Percentiles rank a stretch among this genome's conserved stretches.
Evolutionary conservation across 352 stramenopile species (phyloP).

Genomic region (Phytopythium boreale): DNA sequence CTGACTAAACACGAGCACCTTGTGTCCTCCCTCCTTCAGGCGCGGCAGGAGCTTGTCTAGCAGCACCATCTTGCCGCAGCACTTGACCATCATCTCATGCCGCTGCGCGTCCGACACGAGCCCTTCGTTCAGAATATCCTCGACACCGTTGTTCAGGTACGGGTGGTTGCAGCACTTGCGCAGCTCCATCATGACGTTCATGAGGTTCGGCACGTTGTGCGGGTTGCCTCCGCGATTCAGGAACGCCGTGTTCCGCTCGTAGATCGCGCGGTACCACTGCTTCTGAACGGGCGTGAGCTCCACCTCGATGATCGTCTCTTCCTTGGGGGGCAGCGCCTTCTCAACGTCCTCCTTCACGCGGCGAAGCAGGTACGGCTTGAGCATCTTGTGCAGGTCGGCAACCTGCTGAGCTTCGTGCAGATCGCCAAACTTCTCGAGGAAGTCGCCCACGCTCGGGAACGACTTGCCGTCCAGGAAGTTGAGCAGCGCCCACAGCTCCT

Average conservation of each 20-base stretch:
- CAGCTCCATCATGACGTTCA: constrained; percentile 93
- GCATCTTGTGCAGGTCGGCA: constrained; percentile 86
- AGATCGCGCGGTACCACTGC: constrained; percentile 91
- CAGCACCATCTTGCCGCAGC: constrained; percentile 99
- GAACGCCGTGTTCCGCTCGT: constrained; percentile 96
- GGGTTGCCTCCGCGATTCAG: constrained; percentile 78
- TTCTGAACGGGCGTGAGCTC: constrained; percentile 90
- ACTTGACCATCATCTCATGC: constrained; percentile 94
- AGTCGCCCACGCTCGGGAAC: constrained; percentile 93
- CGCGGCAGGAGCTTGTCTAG: constrained; percentile 98
- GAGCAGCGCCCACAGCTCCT: constrained; percentile 99
- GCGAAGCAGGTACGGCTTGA: constrained; percentile 88
- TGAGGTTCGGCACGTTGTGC: constrained; percentile 86
- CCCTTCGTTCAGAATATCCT: constrained; percentile 84
- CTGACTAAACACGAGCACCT: constrained; percentile 99
- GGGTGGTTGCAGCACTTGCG: constrained; percentile 91
- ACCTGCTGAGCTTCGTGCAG: constrained; percentile 87
- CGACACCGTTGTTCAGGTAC: constrained; percentile 92
- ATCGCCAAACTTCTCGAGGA: constrained; percentile 92
- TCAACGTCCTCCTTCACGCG: constrained; percentile 90
- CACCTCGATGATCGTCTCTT: constrained; percentile 91
- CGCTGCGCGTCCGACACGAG: constrained; percentile 71
- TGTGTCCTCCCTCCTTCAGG: constrained; percentile 96
- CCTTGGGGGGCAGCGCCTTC: constrained; percentile 84
- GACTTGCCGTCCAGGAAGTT: constrained; percentile 96